Conservation (phyloP, 2,329 filamentous ascomycete species). For the Talaromyces sp. region DNA sequence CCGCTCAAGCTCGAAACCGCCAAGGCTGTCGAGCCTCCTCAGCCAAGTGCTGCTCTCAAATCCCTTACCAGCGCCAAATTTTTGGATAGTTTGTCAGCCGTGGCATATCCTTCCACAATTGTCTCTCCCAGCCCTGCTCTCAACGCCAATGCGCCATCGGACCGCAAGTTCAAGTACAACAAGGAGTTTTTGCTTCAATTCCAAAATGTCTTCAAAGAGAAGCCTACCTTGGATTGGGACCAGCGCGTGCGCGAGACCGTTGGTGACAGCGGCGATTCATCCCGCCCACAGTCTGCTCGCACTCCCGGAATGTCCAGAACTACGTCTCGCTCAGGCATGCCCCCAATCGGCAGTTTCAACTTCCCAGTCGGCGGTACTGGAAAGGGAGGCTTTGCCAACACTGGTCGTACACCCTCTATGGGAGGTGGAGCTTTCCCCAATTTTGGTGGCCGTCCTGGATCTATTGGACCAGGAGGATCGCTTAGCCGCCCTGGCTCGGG, state of each 20-base stretch:
- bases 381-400: constrained; percentile 65
- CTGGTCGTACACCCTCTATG: constrained; percentile 35
- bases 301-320: constrained; percentile 46
- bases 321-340: constrained; percentile 47
- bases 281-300: constrained; percentile 51
- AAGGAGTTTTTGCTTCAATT: constrained; percentile 94
- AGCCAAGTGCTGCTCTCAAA: constrained; percentile 90
- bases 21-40: constrained; percentile 80
- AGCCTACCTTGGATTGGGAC: constrained; percentile 90
- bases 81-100: constrained; percentile 69
- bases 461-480: constrained; percentile 53
- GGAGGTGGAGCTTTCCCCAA: constrained; percentile 51
- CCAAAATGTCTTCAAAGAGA: constrained; percentile 92
- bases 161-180: constrained; percentile 87
- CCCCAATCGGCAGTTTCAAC: constrained; percentile 71
- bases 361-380: constrained; percentile 66
- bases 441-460: constrained; percentile 57
- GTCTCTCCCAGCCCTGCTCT: constrained; percentile 86
- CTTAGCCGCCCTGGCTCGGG: constrained; percentile 62
- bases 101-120: constrained; percentile 78
- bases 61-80: constrained; percentile 88
- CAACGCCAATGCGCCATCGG: constrained; percentile 66
- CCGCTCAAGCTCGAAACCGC: constrained; percentile 84
- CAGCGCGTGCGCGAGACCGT: constrained; percentile 78
- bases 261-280: constrained; percentile 66